Percentiles rank a stretch among this genome's conserved stretches.
Conservation (phyloP, 176 grass and related monocot species). For the Urochloa ruziziensis region DNA sequence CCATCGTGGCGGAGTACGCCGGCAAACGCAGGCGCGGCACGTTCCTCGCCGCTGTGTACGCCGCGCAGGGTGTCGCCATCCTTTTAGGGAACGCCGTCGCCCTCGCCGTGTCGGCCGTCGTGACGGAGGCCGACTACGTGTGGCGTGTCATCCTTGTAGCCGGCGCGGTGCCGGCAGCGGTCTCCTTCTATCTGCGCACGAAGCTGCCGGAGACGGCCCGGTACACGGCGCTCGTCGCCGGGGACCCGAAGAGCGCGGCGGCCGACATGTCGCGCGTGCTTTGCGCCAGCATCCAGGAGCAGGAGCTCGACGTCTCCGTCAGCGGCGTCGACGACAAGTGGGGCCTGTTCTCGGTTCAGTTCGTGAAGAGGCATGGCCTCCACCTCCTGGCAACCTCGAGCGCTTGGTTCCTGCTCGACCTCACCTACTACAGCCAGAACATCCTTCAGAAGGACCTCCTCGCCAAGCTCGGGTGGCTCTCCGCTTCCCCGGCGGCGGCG, state of each 20-base stretch:
- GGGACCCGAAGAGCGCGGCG: constrained; percentile 43
- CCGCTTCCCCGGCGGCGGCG: background rate
- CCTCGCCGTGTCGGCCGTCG: too few species aligned
- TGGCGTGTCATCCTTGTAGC: too few species aligned
- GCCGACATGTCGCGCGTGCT: constrained; percentile 51
- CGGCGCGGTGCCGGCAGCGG: too few species aligned
- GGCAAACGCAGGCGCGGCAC: too few species aligned
- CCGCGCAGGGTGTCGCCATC: too few species aligned
- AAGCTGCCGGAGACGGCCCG: constrained; percentile 32
- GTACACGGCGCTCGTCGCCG: constrained; percentile 58
- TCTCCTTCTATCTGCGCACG: too few species aligned
- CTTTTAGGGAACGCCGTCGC: too few species aligned
- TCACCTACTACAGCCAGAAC: constrained; percentile 31
- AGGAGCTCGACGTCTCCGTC: background rate
- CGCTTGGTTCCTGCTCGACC: constrained; percentile 40
- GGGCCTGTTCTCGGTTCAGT: constrained; percentile 21
- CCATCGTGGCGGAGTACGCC: too few species aligned
- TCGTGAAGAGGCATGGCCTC: constrained; percentile 7
- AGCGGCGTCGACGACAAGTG: background rate
- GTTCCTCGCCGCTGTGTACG: too few species aligned
- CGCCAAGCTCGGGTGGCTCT: constrained; percentile 1
- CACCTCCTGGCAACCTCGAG: constrained; percentile 19
- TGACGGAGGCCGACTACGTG: too few species aligned
- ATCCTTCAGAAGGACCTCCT: constrained; percentile 36
- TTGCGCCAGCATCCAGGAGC: background rate